These are phyloP conservation scores for Gastrolobium villosum DNA, from an alignment of 306 rosid genomes.

Conservation along the genomic window DNA sequence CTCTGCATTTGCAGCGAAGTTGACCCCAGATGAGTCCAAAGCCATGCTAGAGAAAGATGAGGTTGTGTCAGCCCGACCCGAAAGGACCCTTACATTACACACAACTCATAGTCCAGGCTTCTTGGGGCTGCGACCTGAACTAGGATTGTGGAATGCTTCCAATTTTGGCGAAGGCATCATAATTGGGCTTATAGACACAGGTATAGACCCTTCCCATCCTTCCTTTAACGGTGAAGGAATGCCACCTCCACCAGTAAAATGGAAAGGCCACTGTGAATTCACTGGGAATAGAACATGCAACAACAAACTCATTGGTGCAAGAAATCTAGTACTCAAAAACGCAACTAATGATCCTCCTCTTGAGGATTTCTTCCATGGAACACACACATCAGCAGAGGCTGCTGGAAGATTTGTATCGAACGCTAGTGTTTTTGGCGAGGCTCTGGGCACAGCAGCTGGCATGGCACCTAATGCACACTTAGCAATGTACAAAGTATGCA, in stretches of 20 bases:
- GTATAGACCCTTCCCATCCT: slow-evolving; percentile 71
- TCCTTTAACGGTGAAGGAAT: slow-evolving; percentile 69
- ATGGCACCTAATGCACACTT: slow-evolving; percentile 77
- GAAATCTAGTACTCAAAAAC: slow-evolving; percentile 46
- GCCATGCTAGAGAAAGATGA: slow-evolving; percentile 60
- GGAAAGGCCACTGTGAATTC: slow-evolving; percentile 90
- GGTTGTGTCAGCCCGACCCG: slow-evolving; percentile 58
- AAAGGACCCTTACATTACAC: slow-evolving; percentile 59
- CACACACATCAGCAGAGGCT: slow-evolving; percentile 78
- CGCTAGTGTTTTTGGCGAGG: slow-evolving; percentile 63
- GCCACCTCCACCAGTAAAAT: slow-evolving; percentile 71
- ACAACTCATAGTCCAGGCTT: slow-evolving; percentile 77
- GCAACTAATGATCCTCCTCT: slow-evolving; percentile 52
- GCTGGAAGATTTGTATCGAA: slow-evolving; percentile 62
- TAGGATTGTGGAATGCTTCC: slow-evolving; percentile 75
- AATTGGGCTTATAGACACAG: slow-evolving; percentile 76
- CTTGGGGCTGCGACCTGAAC: slow-evolving; percentile 62
- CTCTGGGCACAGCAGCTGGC: slow-evolving; percentile 74
- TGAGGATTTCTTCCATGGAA: slow-evolving; percentile 75
- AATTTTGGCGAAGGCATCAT: slow-evolving; percentile 71
- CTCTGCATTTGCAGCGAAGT: slow-evolving; percentile 68
- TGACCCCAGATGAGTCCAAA: slow-evolving; percentile 65
- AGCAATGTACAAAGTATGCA: slow-evolving; percentile 69
- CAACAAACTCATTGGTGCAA: slow-evolving; percentile 82
- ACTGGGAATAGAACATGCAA: slow-evolving; percentile 59